A percentile compares a stretch with the other conserved stretches of the same genome.
phyloP scores from a whole-genome alignment of 2,329 filamentous ascomycete genomes.

The Claviceps capensis region DNA sequence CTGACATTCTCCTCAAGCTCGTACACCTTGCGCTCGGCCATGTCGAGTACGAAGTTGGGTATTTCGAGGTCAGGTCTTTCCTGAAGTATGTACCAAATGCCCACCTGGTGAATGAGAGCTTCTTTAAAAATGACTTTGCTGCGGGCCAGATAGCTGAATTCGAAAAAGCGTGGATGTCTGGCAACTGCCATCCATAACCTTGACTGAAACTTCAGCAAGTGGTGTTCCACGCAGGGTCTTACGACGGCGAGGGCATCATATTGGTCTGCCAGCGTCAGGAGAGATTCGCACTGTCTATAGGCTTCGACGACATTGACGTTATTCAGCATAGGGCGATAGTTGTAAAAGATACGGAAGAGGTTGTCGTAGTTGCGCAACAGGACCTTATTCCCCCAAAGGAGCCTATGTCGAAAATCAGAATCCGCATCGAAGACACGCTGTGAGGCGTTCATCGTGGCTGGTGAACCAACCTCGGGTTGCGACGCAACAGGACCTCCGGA shows the following conservation, averaged over 20 bases:
- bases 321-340: conserved; percentile 72
- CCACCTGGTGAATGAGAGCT: conserved; percentile 84
- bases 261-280: conserved; percentile 81
- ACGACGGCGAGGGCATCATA: conserved; percentile 85
- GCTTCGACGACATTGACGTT: conserved; percentile 80
- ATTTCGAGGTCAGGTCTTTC: conserved; percentile 62
- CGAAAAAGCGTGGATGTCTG: conserved; percentile 84
- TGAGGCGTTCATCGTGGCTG: conserved; percentile 29
- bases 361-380: conserved; percentile 89
- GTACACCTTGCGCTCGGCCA: conserved; percentile 91
- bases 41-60: conserved; percentile 64
- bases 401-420: too few species aligned
- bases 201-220: conserved; percentile 81
- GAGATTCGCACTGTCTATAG: conserved; percentile 85
- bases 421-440: conserved; percentile 33
- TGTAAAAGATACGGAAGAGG: conserved; percentile 91
- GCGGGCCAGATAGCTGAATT: conserved; percentile 73
- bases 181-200: conserved; percentile 92
- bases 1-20: conserved; percentile 75
- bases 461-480: conserved; percentile 18
- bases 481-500: conserved; percentile 17
- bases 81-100: conserved; percentile 77
- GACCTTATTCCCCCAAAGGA: conserved; percentile 41
- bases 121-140: conserved; percentile 76
- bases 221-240: conserved; percentile 82